Base-by-base conservation (phyloP, 257 asterid genomes). In the Solanum medicagineum region DNA sequence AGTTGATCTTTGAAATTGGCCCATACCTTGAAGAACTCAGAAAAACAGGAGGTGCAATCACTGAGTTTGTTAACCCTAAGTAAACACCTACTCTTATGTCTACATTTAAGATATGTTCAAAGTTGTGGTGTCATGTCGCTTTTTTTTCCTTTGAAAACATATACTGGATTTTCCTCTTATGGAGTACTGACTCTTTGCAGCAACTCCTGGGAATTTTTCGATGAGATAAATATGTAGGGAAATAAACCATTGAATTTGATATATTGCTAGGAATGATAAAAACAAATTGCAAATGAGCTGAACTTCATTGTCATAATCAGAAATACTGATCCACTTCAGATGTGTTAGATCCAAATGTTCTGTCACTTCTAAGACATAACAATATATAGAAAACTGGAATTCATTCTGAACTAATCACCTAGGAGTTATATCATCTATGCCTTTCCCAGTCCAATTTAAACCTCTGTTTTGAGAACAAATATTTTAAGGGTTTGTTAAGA, bases 41-140 rank as follows among this genome's bases (percentile, higher is more conserved):
- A 14, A 95, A 91, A 89, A 97, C 99, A 47, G 94, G 97, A 85
- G 99, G 99, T 87, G 90, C 93, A 44, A 97, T 97, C 84, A 90
- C 91, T 90, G 99, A 97, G 96, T 97, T 97, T 86, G 97, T 97
- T 85, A 97, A 97, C 85, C 99, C 99, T 63, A 97, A 97, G 99
- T 97, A 93, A 92, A 84, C 83, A 82, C 87, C 81, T 83, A 74
- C 81, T 84, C 26, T 26, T 19, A 68, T 42, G 22, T 79, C 57
- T 82, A 71, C 26, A 75, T 44, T 59, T 65, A 42, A 56, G 82
- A 68, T 44, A 56, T 47, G 66, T 65, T 51, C 66, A n/a, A 63
- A 29, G 66, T 32, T 8, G 40, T 24, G 82, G 82, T 47, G 9
- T 75, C 62, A 24, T 75, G 81, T 22, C 10, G 2, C 13, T 22